A percentile compares a stretch with the other conserved stretches of the same genome.
Evolutionary conservation across 2,329 filamentous ascomycete species (phyloP).

Genomic region (Macroventuria anomochaeta): DNA sequence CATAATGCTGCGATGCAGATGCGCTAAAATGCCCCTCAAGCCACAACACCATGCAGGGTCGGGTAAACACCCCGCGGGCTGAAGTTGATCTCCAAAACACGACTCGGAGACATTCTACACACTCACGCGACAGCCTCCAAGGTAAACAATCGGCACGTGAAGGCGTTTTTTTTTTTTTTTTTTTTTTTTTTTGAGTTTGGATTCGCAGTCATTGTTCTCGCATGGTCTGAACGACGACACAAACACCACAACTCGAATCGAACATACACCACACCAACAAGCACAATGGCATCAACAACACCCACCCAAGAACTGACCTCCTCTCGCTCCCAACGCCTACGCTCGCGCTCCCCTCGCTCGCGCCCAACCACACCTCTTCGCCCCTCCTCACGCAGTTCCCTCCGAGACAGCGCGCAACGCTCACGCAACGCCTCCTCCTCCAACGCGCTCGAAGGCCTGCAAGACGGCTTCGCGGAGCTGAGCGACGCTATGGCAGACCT

Average conservation of each 20-base stretch:
- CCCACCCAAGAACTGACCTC: slow-evolving; percentile 32
- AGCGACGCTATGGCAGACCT: slow-evolving; percentile 93
- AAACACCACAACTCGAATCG: too few species aligned
- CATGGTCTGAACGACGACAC: neutral
- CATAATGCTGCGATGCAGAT: slow-evolving; percentile 9
- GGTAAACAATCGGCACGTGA: neutral
- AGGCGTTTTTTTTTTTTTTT: too few species aligned
- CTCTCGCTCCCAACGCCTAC: slow-evolving; percentile 34
- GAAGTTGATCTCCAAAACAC: slow-evolving; percentile 3
- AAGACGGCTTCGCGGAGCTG: slow-evolving; percentile 91
- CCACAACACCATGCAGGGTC: slow-evolving; percentile 6
- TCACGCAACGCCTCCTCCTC: slow-evolving; percentile 55
- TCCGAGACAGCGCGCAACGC: slow-evolving; percentile 63
- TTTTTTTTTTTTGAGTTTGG: too few species aligned
- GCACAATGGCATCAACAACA: slow-evolving; percentile 33
- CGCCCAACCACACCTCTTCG: slow-evolving; percentile 91
- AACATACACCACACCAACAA: too few species aligned
- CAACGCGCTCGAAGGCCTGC: slow-evolving; percentile 80
- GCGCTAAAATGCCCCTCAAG: slow-evolving; percentile 1
- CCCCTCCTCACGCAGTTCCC: slow-evolving; percentile 85
- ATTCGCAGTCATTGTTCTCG: too few species aligned
- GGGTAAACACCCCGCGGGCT: slow-evolving; percentile 7
- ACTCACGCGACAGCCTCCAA: neutral
- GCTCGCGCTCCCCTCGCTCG: slow-evolving; percentile 64
- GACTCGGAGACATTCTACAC: neutral